These are phyloP conservation scores for Polytolypa hystricis DNA, from an alignment of 2,329 filamentous ascomycete species.

Conservation along the genomic window DNA sequence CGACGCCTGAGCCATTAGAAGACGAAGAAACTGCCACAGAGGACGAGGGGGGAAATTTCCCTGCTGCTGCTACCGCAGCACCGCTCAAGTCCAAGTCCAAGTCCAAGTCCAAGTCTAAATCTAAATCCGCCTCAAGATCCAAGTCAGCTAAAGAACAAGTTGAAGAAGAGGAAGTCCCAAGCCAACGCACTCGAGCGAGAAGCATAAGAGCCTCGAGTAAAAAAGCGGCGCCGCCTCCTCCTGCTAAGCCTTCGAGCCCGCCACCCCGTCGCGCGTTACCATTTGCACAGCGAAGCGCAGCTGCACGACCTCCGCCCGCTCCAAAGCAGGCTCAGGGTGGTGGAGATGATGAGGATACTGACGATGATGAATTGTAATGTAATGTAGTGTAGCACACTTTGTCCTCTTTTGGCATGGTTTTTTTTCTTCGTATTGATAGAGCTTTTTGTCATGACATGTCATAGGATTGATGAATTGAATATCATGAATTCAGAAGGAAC, in stretches of 20 bases:
- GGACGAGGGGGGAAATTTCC: constrained; percentile 11
- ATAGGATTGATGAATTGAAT: neutral
- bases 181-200: neutral
- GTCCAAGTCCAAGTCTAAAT: too few species aligned
- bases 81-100: too few species aligned
- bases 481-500: too few species aligned
- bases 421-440: neutral
- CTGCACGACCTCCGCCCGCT: constrained; percentile 5
- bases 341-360: constrained; percentile 25
- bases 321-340: constrained; percentile 7
- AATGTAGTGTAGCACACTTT: neutral
- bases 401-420: neutral
- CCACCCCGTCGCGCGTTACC: constrained; percentile 35
- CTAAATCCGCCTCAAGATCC: too few species aligned
- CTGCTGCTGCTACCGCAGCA: too few species aligned
- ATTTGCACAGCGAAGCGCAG: constrained; percentile 21
- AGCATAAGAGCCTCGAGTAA: constrained; percentile 1
- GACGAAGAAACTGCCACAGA: constrained; percentile 23
- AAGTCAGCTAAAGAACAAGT: too few species aligned
- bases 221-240: neutral
- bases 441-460: neutral
- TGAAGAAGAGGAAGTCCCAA: too few species aligned
- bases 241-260: constrained; percentile 11
- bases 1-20: constrained; percentile 24
- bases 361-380: constrained; percentile 32